phyloP scores from a whole-genome alignment of 2,329 filamentous ascomycete species.

The Ceratocystis ficicola region DNA sequence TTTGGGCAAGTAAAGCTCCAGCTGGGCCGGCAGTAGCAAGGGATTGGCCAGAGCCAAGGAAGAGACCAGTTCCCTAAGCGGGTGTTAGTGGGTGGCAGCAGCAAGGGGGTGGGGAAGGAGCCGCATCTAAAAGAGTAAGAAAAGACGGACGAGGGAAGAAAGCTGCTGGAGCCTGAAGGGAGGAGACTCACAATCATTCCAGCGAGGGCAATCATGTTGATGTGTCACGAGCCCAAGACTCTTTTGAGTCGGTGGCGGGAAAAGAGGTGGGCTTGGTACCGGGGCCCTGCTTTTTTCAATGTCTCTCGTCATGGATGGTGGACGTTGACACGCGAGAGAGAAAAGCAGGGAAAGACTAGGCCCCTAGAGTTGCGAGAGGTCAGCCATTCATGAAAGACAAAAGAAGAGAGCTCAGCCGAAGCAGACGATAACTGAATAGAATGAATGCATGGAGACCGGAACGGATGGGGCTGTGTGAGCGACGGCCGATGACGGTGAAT shows the following conservation, averaged over 20 bases:
- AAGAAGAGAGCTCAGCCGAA: not conserved
- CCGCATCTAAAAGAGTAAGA: not conserved
- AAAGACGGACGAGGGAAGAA: not conserved
- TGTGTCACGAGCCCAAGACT: constrained; percentile 27
- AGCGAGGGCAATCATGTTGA: constrained; percentile 32
- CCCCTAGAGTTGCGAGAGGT: not conserved
- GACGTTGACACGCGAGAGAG: not conserved
- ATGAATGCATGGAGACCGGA: no score
- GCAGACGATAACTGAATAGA: not conserved
- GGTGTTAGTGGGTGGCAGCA: not conserved
- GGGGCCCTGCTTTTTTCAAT: not conserved
- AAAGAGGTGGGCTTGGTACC: not conserved
- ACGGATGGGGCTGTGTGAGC: not conserved
- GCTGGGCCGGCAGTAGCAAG: constrained; percentile 38
- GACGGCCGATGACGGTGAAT: not conserved
- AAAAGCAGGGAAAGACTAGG: not conserved
- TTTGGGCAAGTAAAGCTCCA: constrained; percentile 32
- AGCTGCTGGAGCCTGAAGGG: not conserved
- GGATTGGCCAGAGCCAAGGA: constrained; percentile 41
- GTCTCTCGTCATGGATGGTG: not conserved
- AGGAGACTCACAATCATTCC: constrained; percentile 25
- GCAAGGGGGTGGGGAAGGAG: not conserved
- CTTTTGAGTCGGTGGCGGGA: constrained; percentile 7
- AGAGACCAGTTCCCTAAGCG: constrained; percentile 33
- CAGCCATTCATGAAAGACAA: not conserved